A percentile compares a stretch with the other conserved stretches of the same genome.
Conservation (phyloP, 2,329 filamentous ascomycete genomes). For the Tolypocladium inflatum region DNA sequence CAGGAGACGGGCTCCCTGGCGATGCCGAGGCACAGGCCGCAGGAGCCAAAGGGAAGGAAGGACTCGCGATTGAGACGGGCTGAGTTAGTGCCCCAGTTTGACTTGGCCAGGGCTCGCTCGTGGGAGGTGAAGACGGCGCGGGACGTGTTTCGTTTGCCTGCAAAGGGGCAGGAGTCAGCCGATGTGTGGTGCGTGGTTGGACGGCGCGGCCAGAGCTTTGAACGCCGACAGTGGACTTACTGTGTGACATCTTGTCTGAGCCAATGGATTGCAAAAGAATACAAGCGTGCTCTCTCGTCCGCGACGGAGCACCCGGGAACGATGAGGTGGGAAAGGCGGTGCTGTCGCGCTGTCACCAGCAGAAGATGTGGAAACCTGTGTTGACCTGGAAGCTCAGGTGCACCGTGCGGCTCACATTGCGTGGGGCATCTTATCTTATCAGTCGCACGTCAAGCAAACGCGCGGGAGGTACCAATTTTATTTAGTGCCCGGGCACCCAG, state of each 20-base stretch:
- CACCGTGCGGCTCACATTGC: not conserved
- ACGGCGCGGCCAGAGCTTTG: not conserved
- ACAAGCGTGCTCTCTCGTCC: not conserved
- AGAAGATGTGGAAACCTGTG: not conserved
- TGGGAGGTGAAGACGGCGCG: slow-evolving; percentile 89
- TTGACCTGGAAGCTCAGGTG: not conserved
- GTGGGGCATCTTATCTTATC: not conserved
- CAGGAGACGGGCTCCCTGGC: slow-evolving; percentile 80
- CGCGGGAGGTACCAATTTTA: not conserved
- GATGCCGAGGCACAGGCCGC: slow-evolving; percentile 74
- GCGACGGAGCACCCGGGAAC: not conserved
- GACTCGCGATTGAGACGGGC: slow-evolving; percentile 85
- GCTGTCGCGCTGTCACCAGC: not conserved
- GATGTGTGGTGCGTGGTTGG: not conserved
- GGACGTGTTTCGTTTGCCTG: slow-evolving; percentile 81
- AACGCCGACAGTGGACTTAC: slow-evolving; percentile 22
- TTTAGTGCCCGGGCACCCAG: not conserved
- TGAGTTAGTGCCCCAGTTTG: slow-evolving; percentile 70
- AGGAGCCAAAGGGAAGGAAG: slow-evolving; percentile 85
- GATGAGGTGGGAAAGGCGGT: not conserved
- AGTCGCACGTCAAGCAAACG: not conserved
- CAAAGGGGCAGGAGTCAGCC: not conserved
- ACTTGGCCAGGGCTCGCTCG: slow-evolving; percentile 74
- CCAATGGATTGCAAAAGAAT: too few species aligned
- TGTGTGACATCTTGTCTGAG: slow-evolving; percentile 35